These are phyloP conservation scores for Rosellinia necatrix DNA, from an alignment of 2,329 filamentous ascomycete genomes.

Conservation along the genomic window DNA sequence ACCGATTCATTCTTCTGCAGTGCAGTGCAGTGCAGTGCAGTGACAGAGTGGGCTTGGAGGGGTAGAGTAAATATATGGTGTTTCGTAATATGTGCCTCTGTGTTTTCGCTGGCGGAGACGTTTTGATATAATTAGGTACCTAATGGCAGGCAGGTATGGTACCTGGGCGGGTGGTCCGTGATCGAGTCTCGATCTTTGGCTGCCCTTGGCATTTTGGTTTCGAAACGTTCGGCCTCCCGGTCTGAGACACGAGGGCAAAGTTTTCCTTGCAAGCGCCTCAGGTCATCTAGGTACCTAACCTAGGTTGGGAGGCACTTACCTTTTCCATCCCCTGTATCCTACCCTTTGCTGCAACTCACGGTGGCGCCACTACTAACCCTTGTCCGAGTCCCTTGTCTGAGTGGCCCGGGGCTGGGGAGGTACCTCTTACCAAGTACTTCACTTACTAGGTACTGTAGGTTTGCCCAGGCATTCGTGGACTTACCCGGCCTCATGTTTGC, in stretches of 20 bases:
- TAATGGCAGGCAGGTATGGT: neutral
- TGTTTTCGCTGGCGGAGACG: too few relatives aligned
- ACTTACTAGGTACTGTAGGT: neutral
- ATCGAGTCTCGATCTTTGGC: neutral
- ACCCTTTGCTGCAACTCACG: neutral
- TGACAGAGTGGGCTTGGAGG: too few relatives aligned
- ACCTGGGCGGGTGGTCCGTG: neutral
- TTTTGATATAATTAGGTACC: neutral
- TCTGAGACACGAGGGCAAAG: constrained; percentile 22
- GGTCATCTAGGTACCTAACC: neutral
- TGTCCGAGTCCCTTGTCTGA: too few relatives aligned
- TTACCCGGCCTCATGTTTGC: too few relatives aligned
- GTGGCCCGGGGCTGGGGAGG: neutral
- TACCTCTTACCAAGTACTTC: neutral
- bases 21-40: too few relatives aligned
- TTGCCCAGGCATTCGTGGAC: too few relatives aligned
- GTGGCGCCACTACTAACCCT: neutral
- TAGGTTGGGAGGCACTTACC: neutral
- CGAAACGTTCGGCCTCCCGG: constrained; percentile 15
- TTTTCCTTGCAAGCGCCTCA: constrained; percentile 15
- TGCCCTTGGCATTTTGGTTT: constrained; percentile 11
- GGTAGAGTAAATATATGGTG: too few relatives aligned
- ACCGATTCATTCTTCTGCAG: too few relatives aligned
- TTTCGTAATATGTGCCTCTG: too few relatives aligned
- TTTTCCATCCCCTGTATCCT: constrained; percentile 3